These are phyloP conservation scores for Boletus semigastroideus DNA, from an alignment of 1,284 basidiomycete species.

Conservation along the genomic window DNA sequence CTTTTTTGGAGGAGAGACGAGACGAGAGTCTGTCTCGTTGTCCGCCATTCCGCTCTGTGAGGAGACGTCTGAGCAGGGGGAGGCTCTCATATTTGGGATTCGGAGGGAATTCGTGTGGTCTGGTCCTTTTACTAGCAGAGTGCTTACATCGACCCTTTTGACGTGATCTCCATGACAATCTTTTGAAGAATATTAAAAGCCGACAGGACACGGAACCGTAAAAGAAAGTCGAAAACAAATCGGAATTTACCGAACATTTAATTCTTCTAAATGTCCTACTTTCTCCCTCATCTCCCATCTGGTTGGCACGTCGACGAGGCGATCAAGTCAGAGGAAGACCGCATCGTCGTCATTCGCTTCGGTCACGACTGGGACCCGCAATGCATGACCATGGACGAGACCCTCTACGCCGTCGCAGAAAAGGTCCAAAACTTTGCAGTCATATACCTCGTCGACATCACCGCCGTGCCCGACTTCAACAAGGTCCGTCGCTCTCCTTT, in stretches of 20 bases:
- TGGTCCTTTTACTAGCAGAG: too few species aligned
- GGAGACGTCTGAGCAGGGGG: constrained; percentile 40
- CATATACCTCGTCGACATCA: constrained; percentile 95
- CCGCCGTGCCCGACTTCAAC: constrained; percentile 98
- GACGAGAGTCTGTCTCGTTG: constrained; percentile 43
- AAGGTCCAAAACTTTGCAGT: constrained; percentile 99
- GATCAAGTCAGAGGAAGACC: constrained; percentile 96
- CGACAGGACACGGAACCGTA: too few species aligned
- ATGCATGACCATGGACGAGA: constrained; percentile 99
- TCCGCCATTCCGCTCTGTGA: constrained; percentile 58
- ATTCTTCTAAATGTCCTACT: constrained; percentile 66
- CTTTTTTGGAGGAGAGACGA: constrained; percentile 62
- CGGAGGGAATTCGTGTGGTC: too few species aligned
- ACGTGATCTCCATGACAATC: too few species aligned
- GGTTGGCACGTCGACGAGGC: constrained; percentile 99
- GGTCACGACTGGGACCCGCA: constrained; percentile 94
- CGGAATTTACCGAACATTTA: background rate
- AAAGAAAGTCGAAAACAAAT: too few species aligned
- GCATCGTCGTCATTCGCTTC: constrained; percentile 93
- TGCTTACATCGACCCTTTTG: constrained; percentile 28
- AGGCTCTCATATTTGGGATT: constrained; percentile 21
- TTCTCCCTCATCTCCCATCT: constrained; percentile 88
- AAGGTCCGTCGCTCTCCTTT: constrained; percentile 53
- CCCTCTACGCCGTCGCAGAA: constrained; percentile 88
- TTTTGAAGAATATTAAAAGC: too few species aligned